Evolutionary conservation across 176 grass and related monocot species (phyloP).

Genomic region (Aegilops longissima): DNA sequence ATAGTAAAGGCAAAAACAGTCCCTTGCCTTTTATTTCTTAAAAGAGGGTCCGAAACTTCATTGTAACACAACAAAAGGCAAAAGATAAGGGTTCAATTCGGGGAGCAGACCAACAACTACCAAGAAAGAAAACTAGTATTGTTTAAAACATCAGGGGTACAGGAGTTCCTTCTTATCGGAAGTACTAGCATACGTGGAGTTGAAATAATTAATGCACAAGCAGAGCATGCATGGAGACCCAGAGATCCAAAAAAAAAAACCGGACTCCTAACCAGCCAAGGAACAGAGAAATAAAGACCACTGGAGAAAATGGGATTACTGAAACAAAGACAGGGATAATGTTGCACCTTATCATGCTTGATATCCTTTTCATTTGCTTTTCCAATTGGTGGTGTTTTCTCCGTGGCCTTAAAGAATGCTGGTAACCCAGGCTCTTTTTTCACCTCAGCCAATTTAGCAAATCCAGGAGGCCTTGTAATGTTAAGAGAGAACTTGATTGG

Average conservation of each 20-base stretch:
- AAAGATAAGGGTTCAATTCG: too few relatives aligned
- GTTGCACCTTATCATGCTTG: slow-evolving; percentile 28
- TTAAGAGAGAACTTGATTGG: slow-evolving; percentile 44
- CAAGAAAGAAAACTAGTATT: too few relatives aligned
- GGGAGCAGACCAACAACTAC: too few relatives aligned
- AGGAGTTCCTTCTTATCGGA: neutral
- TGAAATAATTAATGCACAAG: slow-evolving; percentile 21
- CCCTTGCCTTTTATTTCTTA: too few relatives aligned
- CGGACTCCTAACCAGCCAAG: too few relatives aligned
- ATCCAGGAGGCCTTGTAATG: slow-evolving; percentile 32
- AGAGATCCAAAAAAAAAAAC: too few relatives aligned
- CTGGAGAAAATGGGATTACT: too few relatives aligned
- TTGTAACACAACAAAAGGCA: too few relatives aligned
- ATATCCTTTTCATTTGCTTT: slow-evolving; percentile 19
- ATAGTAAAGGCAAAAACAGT: too few relatives aligned
- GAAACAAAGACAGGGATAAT: neutral
- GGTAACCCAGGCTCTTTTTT: slow-evolving; percentile 13
- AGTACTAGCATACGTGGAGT: neutral
- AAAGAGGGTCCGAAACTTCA: too few relatives aligned
- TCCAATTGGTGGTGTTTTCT: neutral
- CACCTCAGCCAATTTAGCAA: slow-evolving; percentile 11
- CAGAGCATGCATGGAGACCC: too few relatives aligned
- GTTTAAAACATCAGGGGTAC: neutral
- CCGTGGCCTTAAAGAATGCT: neutral
- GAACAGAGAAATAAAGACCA: too few relatives aligned